Evolutionary conservation across 257 asterid genomes (phyloP).

Genomic region (Lycium ferocissimum): DNA sequence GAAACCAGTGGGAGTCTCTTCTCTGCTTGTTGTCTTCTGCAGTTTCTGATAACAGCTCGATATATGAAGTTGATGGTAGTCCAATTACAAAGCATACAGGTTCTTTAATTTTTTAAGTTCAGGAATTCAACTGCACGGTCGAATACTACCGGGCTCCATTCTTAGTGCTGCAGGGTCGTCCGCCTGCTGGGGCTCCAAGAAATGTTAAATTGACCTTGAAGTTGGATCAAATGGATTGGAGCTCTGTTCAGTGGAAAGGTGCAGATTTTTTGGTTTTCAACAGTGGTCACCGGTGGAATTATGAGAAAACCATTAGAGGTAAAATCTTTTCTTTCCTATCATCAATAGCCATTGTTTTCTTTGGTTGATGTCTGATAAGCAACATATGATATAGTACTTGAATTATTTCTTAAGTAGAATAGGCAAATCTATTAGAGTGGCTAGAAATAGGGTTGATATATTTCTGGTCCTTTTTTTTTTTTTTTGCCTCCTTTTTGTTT

Average conservation of each 20-base stretch:
- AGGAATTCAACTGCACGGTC: conserved; percentile 74
- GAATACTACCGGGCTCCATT: conserved; percentile 93
- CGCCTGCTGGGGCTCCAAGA: conserved; percentile 62
- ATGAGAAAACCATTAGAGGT: conserved; percentile 86
- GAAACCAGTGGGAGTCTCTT: conserved; percentile 98
- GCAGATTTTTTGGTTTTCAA: conserved; percentile 84
- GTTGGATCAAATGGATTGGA: conserved; percentile 89
- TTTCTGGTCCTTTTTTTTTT: too few relatives aligned
- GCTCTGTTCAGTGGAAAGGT: conserved; percentile 72
- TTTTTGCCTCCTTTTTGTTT: too few relatives aligned
- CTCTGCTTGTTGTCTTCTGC: conserved; percentile 84
- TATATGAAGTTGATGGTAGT: conserved; percentile 79
- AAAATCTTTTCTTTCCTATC: conserved; percentile 19
- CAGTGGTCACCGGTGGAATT: conserved; percentile 98
- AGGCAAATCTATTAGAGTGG: conserved; percentile 4
- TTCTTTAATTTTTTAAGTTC: conserved; percentile 59
- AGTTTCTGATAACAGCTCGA: conserved; percentile 58
- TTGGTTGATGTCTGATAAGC: not conserved
- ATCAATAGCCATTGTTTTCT: not conserved
- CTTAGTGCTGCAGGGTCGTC: conserved; percentile 81
- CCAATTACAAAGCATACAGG: conserved; percentile 91
- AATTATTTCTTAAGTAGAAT: not conserved
- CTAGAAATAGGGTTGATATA: too few relatives aligned
- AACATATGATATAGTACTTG: not conserved
- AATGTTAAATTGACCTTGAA: conserved; percentile 70